Percentiles rank a stretch among this genome's conserved stretches.
phyloP scores from a whole-genome alignment of 768 basidiomycete genomes.

The Phaeolepiota aurea region DNA sequence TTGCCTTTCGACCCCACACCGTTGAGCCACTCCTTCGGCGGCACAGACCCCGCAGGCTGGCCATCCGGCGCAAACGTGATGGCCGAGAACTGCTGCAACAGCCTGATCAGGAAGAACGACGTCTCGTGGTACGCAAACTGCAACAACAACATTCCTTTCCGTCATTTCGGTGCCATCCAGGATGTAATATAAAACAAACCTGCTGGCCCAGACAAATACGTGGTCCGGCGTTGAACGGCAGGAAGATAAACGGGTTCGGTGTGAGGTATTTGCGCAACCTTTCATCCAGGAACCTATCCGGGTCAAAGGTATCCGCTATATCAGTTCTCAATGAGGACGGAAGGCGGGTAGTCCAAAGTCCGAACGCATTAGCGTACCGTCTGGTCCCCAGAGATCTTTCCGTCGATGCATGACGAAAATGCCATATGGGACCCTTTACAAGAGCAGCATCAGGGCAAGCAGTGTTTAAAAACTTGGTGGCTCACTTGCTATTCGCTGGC shows the following conservation, averaged over 20 bases:
- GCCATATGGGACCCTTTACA: conserved; percentile 14
- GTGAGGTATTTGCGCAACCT: conserved; percentile 43
- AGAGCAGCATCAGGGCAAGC: not conserved
- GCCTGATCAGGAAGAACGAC: conserved; percentile 44
- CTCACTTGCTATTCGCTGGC: conserved; percentile 21
- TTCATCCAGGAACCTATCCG: conserved; percentile 57
- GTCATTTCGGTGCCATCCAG: not conserved
- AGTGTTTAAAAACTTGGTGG: not conserved
- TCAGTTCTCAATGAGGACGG: too few relatives aligned
- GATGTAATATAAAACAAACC: conserved; percentile 6
- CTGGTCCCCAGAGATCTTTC: conserved; percentile 50
- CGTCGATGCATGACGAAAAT: conserved; percentile 32
- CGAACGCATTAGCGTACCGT: conserved; percentile 25
- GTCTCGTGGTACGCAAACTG: conserved; percentile 51
- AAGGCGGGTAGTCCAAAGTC: not conserved
- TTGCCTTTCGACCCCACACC: conserved; percentile 20
- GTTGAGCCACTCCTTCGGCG: conserved; percentile 17
- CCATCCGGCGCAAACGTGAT: conserved; percentile 29
- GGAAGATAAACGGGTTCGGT: conserved; percentile 60
- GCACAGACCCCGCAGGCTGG: conserved; percentile 22
- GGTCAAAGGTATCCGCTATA: conserved; percentile 48
- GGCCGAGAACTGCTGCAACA: conserved; percentile 38
- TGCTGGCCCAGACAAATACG: conserved; percentile 48
- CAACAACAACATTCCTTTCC: not conserved
- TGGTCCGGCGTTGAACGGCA: conserved; percentile 63